Evolutionary conservation across 495 filamentous ascomycete genomes (phyloP), one percentile per base, ranked within the genome.

Genomic region (Apiosordaria backusii): DNA sequence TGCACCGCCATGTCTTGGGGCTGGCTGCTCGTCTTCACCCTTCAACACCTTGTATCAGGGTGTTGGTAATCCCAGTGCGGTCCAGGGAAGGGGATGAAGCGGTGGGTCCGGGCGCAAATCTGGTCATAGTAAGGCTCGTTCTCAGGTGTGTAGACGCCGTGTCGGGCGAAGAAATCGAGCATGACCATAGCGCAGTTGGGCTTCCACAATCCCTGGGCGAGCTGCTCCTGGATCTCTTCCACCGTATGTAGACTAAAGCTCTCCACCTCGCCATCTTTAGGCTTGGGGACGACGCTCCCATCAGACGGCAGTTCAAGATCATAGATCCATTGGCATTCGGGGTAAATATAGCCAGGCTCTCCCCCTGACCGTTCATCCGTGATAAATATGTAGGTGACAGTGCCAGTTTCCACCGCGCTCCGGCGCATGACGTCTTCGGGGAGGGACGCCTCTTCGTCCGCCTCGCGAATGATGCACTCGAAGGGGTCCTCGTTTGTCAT

Each of bases 321-420:
- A 76, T 92, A 99, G 25, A 97, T 82, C 80, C 93, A 97, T 73
- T 99, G 81, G 70, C 90, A 89, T 77, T 98, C 96, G 0, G 95
- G 95, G 76, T 97, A 96, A 67, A 97, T 78, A 65, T 96, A 80
- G n/a, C 90, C 90, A 7, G 82, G 86, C 74, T 98, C 94, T 2
- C 96, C 95, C 1, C 94, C 94, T 0, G 92, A 89, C 9, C 86
- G 82, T 64, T 83, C 76, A 68, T 92, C 89, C 13, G 94, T 87
- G 64, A 96, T 83, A 77, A 95, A 89, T 63, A 92, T 88, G 75
- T 97, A 98, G 0, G 92, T 90, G 57, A 97, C 84, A 52, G 85
- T 88, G n/a, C 93, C 92, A 4, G 76, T 81, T 2, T 84, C 75
- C 60, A 79, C 83, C 5, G 85, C 85, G 6, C 78, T 76, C 50